phyloP scores from a whole-genome alignment of 2,329 filamentous ascomycete genomes.

The Fusarium buxicola region DNA sequence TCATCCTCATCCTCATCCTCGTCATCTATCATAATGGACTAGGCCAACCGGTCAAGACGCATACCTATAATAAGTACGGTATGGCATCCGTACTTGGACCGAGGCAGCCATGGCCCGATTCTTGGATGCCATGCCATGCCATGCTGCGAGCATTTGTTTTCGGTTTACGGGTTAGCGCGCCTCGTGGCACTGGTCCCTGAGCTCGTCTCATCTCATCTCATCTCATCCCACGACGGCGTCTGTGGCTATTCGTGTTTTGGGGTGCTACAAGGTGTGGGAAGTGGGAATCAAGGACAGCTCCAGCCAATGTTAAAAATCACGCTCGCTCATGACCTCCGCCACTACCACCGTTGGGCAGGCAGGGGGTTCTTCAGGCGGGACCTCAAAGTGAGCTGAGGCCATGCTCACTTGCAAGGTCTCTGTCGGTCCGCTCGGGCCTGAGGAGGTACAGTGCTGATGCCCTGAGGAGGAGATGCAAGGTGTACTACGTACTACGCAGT shows the following conservation, averaged over 20 bases:
- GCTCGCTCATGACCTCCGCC: background rate
- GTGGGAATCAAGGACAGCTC: background rate
- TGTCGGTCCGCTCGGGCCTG: slow-evolving; percentile 15
- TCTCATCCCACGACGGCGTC: background rate
- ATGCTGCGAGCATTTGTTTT: background rate
- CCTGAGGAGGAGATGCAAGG: background rate
- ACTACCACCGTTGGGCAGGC: slow-evolving; percentile 8
- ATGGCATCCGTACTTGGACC: no score
- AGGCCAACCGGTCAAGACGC: slow-evolving; percentile 40
- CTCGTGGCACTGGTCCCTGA: slow-evolving; percentile 26
- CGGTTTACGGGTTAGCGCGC: background rate
- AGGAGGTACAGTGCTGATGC: slow-evolving; percentile 7
- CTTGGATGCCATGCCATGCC: no score
- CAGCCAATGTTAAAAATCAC: no score
- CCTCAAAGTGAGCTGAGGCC: slow-evolving; percentile 22
- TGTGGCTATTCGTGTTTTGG: background rate
- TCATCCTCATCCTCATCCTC: slow-evolving; percentile 6
- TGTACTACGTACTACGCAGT: background rate
- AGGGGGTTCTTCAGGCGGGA: slow-evolving; percentile 2
- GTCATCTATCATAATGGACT: slow-evolving; percentile 50
- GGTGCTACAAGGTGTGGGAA: slow-evolving; percentile 20
- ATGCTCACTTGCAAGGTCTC: background rate
- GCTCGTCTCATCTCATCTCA: background rate
- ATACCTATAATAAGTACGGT: no score
- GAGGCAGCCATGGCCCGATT: slow-evolving; percentile 6